Evolutionary conservation across 176 grass and related monocot species (phyloP).

Genomic region (Puya raimondii): DNA sequence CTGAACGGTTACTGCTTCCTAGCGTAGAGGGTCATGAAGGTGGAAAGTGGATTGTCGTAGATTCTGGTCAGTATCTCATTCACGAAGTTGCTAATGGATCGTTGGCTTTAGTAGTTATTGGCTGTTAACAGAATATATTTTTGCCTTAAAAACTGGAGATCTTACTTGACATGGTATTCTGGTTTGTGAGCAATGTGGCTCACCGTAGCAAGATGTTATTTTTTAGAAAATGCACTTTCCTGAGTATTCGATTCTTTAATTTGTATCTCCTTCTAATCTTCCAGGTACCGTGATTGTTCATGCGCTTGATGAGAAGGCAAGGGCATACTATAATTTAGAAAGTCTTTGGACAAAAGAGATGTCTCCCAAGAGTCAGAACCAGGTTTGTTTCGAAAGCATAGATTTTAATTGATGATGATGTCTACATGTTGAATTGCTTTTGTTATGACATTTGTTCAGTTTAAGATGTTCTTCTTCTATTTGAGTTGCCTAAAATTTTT

Average conservation of each 20-base stretch:
- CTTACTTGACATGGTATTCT: neutral
- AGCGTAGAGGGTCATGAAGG: slow-evolving; percentile 76
- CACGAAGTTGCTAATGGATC: neutral
- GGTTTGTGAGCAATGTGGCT: neutral
- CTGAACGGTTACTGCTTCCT: slow-evolving; percentile 67
- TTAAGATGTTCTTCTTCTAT: too few relatives aligned
- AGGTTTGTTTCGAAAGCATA: slow-evolving; percentile 29
- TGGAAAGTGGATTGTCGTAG: slow-evolving; percentile 91
- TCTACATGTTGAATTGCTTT: neutral
- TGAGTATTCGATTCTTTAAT: neutral
- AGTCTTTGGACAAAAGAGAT: slow-evolving; percentile 71
- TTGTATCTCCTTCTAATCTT: neutral
- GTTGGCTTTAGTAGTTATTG: neutral
- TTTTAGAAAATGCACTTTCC: neutral
- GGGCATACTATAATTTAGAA: slow-evolving; percentile 93
- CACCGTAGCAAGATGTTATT: neutral
- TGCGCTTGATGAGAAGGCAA: slow-evolving; percentile 92
- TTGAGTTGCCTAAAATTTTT: too few relatives aligned
- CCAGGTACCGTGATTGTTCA: slow-evolving; percentile 86
- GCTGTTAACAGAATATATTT: neutral
- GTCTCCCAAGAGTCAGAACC: slow-evolving; percentile 39
- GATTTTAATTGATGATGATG: neutral
- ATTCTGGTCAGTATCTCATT: slow-evolving; percentile 55
- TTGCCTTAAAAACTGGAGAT: too few relatives aligned
- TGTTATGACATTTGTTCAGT: neutral